Percentiles rank a stretch among this genome's conserved stretches.
Conservation (phyloP, 2,329 filamentous ascomycete species). For the Colletotrichum sp. region DNA sequence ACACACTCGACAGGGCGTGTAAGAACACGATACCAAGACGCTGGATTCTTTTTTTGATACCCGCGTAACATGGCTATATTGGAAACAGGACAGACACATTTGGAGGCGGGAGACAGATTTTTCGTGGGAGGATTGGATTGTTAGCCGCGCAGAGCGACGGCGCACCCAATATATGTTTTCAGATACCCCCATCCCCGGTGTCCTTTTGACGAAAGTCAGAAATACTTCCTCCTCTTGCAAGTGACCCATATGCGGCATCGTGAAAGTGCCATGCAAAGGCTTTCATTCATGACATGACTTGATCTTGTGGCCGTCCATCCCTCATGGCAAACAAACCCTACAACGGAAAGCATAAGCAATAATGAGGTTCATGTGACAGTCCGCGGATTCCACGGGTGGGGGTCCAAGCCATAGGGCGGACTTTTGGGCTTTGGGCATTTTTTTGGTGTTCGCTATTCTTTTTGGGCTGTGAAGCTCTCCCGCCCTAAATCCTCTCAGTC, state of each 20-base stretch:
- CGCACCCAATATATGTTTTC: not conserved
- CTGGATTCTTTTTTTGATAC: not conserved
- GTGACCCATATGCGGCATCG: not conserved
- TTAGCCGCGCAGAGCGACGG: not conserved
- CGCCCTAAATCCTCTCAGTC: not conserved
- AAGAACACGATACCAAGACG: not conserved
- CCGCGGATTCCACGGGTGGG: not conserved
- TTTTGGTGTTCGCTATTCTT: too few species aligned
- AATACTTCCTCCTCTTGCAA: not conserved
- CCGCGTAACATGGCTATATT: not conserved
- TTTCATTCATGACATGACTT: too few species aligned
- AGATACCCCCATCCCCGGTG: not conserved
- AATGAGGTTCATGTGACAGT: not conserved
- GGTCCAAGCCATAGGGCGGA: not conserved
- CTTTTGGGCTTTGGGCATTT: not conserved
- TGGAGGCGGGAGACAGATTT: not conserved
- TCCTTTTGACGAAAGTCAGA: not conserved
- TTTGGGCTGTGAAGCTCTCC: not conserved
- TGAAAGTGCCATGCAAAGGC: not conserved
- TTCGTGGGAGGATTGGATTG: not conserved
- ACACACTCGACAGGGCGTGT: not conserved
- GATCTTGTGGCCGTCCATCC: too few species aligned
- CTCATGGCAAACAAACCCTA: too few species aligned
- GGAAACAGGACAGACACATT: not conserved
- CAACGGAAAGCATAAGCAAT: too few species aligned